Evolutionary conservation across 495 filamentous ascomycete genomes (phyloP), one percentile per base, ranked within the genome.

Genomic region (Aspergillus ostianus): DNA sequence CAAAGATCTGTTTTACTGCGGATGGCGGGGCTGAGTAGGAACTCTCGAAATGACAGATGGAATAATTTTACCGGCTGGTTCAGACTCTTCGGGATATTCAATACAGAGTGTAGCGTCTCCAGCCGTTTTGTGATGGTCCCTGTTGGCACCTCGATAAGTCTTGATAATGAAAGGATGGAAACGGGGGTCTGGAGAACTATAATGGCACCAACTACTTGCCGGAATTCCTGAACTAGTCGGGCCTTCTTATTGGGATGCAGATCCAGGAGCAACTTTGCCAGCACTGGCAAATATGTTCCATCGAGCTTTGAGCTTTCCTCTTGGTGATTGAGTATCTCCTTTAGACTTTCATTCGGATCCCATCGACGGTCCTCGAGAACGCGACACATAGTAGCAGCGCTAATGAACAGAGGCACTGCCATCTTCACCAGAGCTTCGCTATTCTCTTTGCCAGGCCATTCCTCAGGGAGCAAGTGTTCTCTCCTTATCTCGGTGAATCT

Each of bases 391-490:
- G 69, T 73, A n/a, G 67, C 65, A 1, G 67, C 67, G 23, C 57
- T 63, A 8, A 73, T 73, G 47, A 73, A 73, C 8, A 73, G 47
- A 17, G 68, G 66, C 18, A 69, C 51, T 18, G 64, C 47, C 52
- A 56, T 61, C 15, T 23, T n/a, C 1, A 65, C 56, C 18, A 68
- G 46, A 1, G 29, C 36, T 27, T 59, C 9, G 9, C 57, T 59
- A 29, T 17, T 53, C n/a, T 61, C 44, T 27, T 64, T 19, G 8
- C 69, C 67, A 2, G 80, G 80, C 80, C 80, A 83, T 13, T 61
- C 54, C 2, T 29, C 2, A 20, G 58, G 10, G 20, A 69, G 32
- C 1, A 8, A 10, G 27, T 30, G 50, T n/a, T 62, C 17, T 2
- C 51, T 15, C 12, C 59, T 51, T 5, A 69, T 66, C 3, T 52